Evolutionary conservation across 2,329 filamentous ascomycete genomes (phyloP).

Genomic region (Bimuria novae-zelandiae): DNA sequence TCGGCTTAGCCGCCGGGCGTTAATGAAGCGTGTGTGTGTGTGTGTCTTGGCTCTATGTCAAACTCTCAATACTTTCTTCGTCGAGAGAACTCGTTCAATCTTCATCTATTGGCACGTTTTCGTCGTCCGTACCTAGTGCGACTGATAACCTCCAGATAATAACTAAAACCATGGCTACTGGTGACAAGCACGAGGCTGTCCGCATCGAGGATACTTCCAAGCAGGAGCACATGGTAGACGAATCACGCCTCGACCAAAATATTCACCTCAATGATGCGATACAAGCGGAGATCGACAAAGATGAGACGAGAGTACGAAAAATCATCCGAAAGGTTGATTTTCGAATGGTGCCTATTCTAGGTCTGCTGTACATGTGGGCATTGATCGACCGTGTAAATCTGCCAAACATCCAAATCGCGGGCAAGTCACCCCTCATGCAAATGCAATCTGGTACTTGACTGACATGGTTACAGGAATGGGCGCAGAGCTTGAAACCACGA

Average conservation of each 20-base stretch:
- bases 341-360: constrained; percentile 17
- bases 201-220: constrained; percentile 4
- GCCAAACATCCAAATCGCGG: constrained; percentile 10
- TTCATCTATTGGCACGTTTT: background rate
- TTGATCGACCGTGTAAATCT: constrained; percentile 18
- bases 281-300: constrained; percentile 13
- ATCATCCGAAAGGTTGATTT: constrained; percentile 20
- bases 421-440: background rate
- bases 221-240: constrained; percentile 13
- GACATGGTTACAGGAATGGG: constrained; percentile 11
- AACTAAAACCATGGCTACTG: background rate
- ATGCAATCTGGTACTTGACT: background rate
- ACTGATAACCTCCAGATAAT: background rate
- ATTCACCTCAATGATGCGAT: constrained; percentile 18
- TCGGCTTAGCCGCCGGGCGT: background rate
- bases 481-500: constrained; percentile 13
- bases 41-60: background rate
- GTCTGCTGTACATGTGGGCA: constrained; percentile 19
- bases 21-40: background rate
- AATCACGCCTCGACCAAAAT: constrained; percentile 13
- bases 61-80: no score
- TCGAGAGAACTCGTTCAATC: background rate
- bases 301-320: constrained; percentile 14
- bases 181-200: constrained; percentile 4
- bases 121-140: no score